Conservation (phyloP, 2,329 filamentous ascomycete genomes). For the Aspergillus piperis region DNA sequence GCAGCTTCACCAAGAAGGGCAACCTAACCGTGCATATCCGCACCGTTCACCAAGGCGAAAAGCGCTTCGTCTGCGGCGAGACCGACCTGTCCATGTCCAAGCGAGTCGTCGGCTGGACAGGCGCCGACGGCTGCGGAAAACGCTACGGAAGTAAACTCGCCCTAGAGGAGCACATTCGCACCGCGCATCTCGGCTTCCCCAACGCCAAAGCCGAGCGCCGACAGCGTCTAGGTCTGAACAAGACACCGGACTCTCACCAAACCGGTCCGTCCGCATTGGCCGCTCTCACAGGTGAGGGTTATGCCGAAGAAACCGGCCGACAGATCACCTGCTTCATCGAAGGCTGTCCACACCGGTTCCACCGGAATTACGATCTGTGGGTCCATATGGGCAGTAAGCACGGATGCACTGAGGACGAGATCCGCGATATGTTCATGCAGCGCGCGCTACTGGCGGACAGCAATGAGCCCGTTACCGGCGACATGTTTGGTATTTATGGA, state of each 20-base stretch:
- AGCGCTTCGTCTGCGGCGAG: constrained; percentile 75
- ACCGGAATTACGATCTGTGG: constrained; percentile 59
- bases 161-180: constrained; percentile 81
- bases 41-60: constrained; percentile 71
- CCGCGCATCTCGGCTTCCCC: constrained; percentile 70
- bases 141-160: constrained; percentile 75
- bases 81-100: constrained; percentile 60
- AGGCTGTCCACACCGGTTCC: constrained; percentile 57
- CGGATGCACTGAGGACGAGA: constrained; percentile 39
- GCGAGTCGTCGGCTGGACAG: constrained; percentile 66
- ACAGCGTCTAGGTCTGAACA: constrained; percentile 33
- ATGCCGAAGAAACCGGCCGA: constrained; percentile 51
- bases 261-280: constrained; percentile 41
- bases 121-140: constrained; percentile 67
- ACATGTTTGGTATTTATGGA: constrained; percentile 40
- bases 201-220: constrained; percentile 45
- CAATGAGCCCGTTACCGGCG: constrained; percentile 23
- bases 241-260: constrained; percentile 20
- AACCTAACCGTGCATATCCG: constrained; percentile 81
- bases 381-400: constrained; percentile 56
- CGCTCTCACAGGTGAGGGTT: constrained; percentile 59
- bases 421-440: constrained; percentile 44
- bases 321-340: constrained; percentile 55
- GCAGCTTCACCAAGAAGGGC: constrained; percentile 77
- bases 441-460: constrained; percentile 39